Evolutionary conservation across 495 filamentous ascomycete species (phyloP).

Genomic region (Pyrenopolyporus hunteri): DNA sequence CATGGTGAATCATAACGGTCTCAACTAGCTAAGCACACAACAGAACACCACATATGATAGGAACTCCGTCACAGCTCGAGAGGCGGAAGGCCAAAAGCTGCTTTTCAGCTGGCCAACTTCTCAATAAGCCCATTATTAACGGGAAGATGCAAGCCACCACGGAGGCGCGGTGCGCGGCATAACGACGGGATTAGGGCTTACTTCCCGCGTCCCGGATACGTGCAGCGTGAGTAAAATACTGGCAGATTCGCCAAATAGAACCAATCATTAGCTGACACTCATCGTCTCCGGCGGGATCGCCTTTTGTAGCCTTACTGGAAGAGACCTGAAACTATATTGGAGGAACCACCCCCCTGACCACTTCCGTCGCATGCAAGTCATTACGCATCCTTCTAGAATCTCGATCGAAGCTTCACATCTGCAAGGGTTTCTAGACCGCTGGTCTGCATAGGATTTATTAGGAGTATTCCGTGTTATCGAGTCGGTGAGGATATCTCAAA

Average conservation of each 20-base stretch:
- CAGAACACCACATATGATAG: too few species aligned
- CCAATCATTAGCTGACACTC: slow-evolving; percentile 31
- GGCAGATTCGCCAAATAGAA: slow-evolving; percentile 37
- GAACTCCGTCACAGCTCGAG: too few species aligned
- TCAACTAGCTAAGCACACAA: too few species aligned
- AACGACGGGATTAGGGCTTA: slow-evolving; percentile 36
- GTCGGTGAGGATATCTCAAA: background rate
- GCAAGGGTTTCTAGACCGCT: slow-evolving; percentile 11
- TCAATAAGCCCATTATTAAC: slow-evolving; percentile 28
- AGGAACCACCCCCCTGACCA: slow-evolving; percentile 24
- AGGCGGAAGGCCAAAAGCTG: background rate
- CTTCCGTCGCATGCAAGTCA: slow-evolving; percentile 31
- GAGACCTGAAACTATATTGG: slow-evolving; percentile 28
- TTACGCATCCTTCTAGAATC: slow-evolving; percentile 41
- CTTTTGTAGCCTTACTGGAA: slow-evolving; percentile 30
- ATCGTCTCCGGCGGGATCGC: slow-evolving; percentile 19
- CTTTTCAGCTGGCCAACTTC: background rate
- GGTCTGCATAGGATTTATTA: background rate
- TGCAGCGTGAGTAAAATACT: slow-evolving; percentile 38
- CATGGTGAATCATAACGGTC: background rate
- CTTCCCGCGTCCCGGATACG: slow-evolving; percentile 36
- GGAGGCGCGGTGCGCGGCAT: slow-evolving; percentile 37
- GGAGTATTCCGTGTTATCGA: background rate
- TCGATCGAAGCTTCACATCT: slow-evolving; percentile 30
- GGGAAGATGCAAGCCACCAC: slow-evolving; percentile 25